These are phyloP conservation scores for Aspergillus sp. DNA, from an alignment of 2,329 filamentous ascomycete genomes.

Conservation along the genomic window DNA sequence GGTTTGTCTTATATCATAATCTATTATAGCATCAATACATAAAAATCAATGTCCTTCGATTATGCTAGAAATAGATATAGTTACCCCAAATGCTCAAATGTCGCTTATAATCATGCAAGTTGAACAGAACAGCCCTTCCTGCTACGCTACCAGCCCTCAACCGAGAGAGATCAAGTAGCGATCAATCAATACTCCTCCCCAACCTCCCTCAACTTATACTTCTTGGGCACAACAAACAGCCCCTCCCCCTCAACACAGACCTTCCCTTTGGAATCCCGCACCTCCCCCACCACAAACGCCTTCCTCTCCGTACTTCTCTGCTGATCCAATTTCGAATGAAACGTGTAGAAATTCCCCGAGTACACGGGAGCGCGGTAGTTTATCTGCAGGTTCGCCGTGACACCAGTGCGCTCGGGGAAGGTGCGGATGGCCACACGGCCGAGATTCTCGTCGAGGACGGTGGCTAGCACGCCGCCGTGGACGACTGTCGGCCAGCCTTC, in stretches of 20 bases:
- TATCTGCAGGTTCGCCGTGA: slow-evolving; percentile 52
- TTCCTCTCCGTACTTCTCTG: slow-evolving; percentile 33
- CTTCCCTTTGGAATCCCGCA: slow-evolving; percentile 40
- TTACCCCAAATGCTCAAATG: no score
- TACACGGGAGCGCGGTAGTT: slow-evolving; percentile 55
- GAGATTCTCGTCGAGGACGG: slow-evolving; percentile 60
- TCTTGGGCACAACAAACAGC: slow-evolving; percentile 53
- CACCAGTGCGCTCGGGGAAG: slow-evolving; percentile 43
- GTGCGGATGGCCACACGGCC: slow-evolving; percentile 51
- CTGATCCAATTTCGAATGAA: slow-evolving; percentile 41
- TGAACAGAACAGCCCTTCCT: no score
- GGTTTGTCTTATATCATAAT: no score
- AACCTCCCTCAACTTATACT: slow-evolving; percentile 34
- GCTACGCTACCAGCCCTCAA: no score
- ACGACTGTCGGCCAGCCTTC: slow-evolving; percentile 63
- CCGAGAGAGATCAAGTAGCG: neutral
- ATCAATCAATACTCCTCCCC: slow-evolving; percentile 31
- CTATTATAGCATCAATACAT: no score
- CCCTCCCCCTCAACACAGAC: slow-evolving; percentile 52
- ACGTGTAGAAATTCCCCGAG: slow-evolving; percentile 56
- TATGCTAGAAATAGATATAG: no score
- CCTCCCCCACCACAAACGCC: slow-evolving; percentile 27
- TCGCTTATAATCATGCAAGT: no score
- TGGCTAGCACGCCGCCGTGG: slow-evolving; percentile 64
- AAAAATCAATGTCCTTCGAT: no score